phyloP scores from a whole-genome alignment of 371 early-diverging fungal species.

The Circinella minor region DNA sequence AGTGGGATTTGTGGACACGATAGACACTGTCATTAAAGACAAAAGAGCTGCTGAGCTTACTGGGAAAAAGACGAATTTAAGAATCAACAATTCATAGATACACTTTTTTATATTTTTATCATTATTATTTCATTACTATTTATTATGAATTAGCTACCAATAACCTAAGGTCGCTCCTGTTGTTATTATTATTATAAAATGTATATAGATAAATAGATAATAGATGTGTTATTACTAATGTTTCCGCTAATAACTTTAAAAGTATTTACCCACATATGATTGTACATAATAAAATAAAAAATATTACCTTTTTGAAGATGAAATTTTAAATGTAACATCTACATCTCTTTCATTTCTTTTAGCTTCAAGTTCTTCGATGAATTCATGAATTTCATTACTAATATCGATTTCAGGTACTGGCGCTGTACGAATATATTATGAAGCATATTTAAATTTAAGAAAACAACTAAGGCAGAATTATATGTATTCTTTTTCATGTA shows the following conservation, averaged over 20 bases:
- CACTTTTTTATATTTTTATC: neutral
- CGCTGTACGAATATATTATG: neutral
- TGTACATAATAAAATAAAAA: neutral
- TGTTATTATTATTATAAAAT: neutral
- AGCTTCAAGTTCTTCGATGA: conserved; percentile 5
- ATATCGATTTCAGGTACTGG: conserved; percentile 8
- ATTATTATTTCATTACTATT: neutral
- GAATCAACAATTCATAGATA: neutral
- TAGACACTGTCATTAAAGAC: conserved; percentile 45
- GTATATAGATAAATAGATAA: neutral
- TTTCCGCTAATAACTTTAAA: too few relatives aligned
- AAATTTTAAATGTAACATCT: conserved; percentile 14
- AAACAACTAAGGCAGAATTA: too few relatives aligned
- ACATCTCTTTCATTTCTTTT: conserved; percentile 12
- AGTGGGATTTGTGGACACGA: conserved; percentile 66
- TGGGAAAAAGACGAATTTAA: neutral
- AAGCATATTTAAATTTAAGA: too few relatives aligned
- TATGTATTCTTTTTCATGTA: too few relatives aligned
- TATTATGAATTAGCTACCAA: neutral
- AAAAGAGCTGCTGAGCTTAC: neutral
- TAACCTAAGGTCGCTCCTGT: neutral
- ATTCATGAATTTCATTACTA: neutral
- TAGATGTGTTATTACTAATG: neutral
- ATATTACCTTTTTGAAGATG: conserved; percentile 12
- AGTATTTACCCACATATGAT: neutral